phyloP scores from a whole-genome alignment of 768 basidiomycete species.

The Rhizopogon salebrosus region DNA sequence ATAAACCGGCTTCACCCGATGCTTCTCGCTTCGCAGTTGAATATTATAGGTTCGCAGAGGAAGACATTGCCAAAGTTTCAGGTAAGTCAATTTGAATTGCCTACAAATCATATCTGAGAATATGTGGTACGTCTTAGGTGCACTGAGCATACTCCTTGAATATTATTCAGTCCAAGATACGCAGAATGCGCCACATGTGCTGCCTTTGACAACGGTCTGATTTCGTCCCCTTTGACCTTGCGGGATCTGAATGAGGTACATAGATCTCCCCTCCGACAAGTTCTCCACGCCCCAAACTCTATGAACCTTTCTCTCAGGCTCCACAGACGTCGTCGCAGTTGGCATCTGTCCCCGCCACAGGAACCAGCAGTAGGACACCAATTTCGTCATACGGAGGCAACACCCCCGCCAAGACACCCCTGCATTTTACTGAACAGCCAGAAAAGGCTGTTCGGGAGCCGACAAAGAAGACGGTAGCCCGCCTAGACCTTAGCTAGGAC shows the following conservation, averaged over 20 bases:
- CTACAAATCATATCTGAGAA: background rate
- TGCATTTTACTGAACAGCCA: slow-evolving; percentile 10
- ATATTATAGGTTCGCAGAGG: slow-evolving; percentile 57
- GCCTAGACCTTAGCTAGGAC: slow-evolving; percentile 24
- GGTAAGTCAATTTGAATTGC: slow-evolving; percentile 35
- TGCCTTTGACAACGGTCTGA: slow-evolving; percentile 47
- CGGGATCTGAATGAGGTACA: slow-evolving; percentile 7
- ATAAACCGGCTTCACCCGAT: slow-evolving; percentile 69
- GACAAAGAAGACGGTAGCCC: slow-evolving; percentile 10
- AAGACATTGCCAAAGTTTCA: slow-evolving; percentile 53
- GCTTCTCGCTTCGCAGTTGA: slow-evolving; percentile 64
- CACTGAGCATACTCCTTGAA: slow-evolving; percentile 61
- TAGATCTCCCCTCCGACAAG: slow-evolving; percentile 48
- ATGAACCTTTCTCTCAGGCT: slow-evolving; percentile 34
- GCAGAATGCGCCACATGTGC: slow-evolving; percentile 44
- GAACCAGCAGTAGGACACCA: slow-evolving; percentile 44
- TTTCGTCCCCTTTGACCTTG: background rate
- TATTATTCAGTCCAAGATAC: slow-evolving; percentile 66
- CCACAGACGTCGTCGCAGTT: slow-evolving; percentile 11
- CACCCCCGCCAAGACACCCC: slow-evolving; percentile 37
- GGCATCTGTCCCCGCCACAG: slow-evolving; percentile 13
- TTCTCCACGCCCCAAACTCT: slow-evolving; percentile 33
- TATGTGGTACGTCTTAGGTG: slow-evolving; percentile 38
- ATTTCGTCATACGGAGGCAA: slow-evolving; percentile 56
- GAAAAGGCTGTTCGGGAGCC: slow-evolving; percentile 5